phyloP scores from a whole-genome alignment of 192 early-diverging fungal genomes.

The Thamnidium elegans region DNA sequence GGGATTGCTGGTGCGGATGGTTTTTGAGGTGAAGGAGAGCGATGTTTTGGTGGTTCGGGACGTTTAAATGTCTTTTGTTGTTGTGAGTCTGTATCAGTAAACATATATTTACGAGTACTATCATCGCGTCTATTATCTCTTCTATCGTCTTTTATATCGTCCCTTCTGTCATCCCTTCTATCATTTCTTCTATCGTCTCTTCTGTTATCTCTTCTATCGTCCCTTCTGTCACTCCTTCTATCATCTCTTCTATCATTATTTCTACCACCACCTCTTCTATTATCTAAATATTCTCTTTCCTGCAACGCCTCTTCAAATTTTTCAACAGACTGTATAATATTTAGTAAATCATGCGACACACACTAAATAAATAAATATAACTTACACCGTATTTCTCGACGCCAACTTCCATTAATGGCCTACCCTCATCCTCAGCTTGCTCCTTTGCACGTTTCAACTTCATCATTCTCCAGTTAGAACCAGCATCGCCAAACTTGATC shows the following conservation, averaged over 20 bases:
- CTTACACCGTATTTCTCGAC: constrained; percentile 70
- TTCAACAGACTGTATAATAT: constrained; percentile 49
- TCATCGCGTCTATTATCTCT: constrained; percentile 8
- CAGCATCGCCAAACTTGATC: constrained; percentile 50
- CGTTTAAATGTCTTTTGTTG: background rate
- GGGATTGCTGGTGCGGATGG: background rate
- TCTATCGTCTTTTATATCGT: constrained; percentile 3
- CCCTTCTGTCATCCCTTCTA: background rate
- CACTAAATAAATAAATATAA: constrained; percentile 1
- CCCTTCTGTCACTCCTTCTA: constrained; percentile 15
- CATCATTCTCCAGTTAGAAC: constrained; percentile 77
- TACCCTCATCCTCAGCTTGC: constrained; percentile 63
- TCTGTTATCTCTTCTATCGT: constrained; percentile 10
- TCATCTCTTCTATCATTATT: constrained; percentile 20
- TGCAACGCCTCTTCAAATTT: constrained; percentile 62
- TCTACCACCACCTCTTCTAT: constrained; percentile 24
- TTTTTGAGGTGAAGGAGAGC: constrained; percentile 10
- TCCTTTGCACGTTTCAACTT: constrained; percentile 68
- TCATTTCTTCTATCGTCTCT: background rate
- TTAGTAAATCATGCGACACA: background rate
- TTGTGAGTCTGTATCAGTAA: constrained; percentile 18
- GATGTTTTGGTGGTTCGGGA: constrained; percentile 14
- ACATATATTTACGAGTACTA: constrained; percentile 27
- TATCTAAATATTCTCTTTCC: constrained; percentile 63
- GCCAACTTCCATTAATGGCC: constrained; percentile 61